Base-by-base conservation (phyloP, 83 land plant species). In the Diphasiastrum complanatum region DNA sequence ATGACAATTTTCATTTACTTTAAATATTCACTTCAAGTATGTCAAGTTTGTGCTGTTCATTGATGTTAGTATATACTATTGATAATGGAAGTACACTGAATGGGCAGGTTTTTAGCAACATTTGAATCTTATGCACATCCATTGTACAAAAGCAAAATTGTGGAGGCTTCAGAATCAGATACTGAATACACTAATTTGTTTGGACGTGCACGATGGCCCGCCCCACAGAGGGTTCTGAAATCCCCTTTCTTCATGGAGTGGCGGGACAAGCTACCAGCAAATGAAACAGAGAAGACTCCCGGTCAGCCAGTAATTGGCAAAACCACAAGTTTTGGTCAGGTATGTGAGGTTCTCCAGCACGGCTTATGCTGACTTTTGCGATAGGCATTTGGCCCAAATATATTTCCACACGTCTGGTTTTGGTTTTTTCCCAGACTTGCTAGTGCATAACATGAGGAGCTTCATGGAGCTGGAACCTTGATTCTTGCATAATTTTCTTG, bases 211-310 rank as follows among this genome's bases (percentile, higher is more conserved):
- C 12, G 64, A 32, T 67, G 70, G 70, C 47, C 50, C 5, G 70
- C 70, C 2, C 47, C 23, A 12, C 64, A 57, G 19, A 60, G 70
- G 10, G 64, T 60, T 33, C 45, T 67, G 40, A 67, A 67, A 47
- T 57, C 63, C 6, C 70, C 70, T 11, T 67, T 67, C 33, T 60
- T 57, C 33, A 32, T 30, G 38, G 43, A 47, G 38, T 67, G 70
- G 62, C 56, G 25, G 38, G 32, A 67, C 37, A 45, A 60, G 1
- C 63, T 86, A 35, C 75, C 79, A 36, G 70, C 52, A 18, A 51
- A 30, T 29, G 18, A 33, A 10, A 49, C 40, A 49, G 64, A 41
- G 35, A 56, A 47, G 26, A 63, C 56, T 16, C 35, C 31, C 28
- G 29, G 50, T 0, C 70, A 67, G 36, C 61, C 63, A 12, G 34